Evolutionary conservation across 78 protist genomes (phyloP).

Genomic region (Speleostelium caveatum): DNA sequence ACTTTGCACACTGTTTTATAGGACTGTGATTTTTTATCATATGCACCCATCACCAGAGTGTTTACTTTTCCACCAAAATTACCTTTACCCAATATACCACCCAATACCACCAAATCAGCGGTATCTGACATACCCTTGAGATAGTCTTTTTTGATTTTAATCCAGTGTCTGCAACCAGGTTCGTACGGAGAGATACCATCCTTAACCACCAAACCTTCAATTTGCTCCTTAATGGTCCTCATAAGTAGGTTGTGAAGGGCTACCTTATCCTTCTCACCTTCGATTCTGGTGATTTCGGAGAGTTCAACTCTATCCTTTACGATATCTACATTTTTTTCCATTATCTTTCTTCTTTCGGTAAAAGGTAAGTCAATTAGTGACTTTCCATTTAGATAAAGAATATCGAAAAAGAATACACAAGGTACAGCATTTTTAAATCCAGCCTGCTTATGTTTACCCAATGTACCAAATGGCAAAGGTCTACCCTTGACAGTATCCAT

Average conservation of each 20-base stretch:
- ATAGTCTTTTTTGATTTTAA: constrained; percentile 93
- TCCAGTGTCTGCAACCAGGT: constrained; percentile 92
- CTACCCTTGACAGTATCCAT: constrained; percentile 61
- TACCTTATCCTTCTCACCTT: constrained; percentile 1
- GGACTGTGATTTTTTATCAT: constrained; percentile 28
- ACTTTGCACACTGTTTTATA: constrained; percentile 90
- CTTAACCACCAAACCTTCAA: constrained; percentile 94
- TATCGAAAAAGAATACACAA: constrained; percentile 90
- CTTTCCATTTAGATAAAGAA: constrained; percentile 86
- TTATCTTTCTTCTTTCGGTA: constrained; percentile 76
- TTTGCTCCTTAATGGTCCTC: constrained; percentile 62
- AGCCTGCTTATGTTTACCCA: constrained; percentile 87
- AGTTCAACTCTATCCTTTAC: constrained; percentile 56
- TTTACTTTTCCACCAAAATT: constrained; percentile 80
- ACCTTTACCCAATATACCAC: constrained; percentile 89
- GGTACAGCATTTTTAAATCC: constrained; percentile 78
- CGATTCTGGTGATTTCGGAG: constrained; percentile 60
- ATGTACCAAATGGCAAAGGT: constrained; percentile 93
- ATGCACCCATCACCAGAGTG: constrained; percentile 83
- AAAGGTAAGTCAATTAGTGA: constrained; percentile 79
- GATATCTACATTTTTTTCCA: constrained; percentile 57
- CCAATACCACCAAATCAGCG: constrained; percentile 91
- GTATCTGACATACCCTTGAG: constrained; percentile 89
- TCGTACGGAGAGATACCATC: constrained; percentile 76
- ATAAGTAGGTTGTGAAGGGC: constrained; percentile 30